These are phyloP conservation scores for Hericium rajendrae DNA, from an alignment of 768 basidiomycete genomes.

Conservation along the genomic window DNA sequence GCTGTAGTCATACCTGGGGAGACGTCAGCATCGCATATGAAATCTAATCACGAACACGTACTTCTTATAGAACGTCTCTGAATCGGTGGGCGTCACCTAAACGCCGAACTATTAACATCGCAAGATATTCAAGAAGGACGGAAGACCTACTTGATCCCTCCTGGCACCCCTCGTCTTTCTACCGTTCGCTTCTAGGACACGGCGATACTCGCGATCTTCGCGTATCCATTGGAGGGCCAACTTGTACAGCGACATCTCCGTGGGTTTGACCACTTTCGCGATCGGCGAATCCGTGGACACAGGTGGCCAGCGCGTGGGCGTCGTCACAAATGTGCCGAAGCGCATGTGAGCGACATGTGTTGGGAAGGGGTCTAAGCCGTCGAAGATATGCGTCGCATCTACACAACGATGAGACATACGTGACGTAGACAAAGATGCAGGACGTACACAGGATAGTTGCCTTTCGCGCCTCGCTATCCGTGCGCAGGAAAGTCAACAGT, in stretches of 20 bases:
- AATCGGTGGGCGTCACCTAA: constrained; percentile 57
- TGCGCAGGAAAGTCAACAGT: constrained; percentile 77
- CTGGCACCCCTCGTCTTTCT: constrained; percentile 55
- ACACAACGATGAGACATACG: neutral
- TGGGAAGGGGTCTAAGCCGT: constrained; percentile 85
- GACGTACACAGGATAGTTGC: constrained; percentile 81
- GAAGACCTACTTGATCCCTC: constrained; percentile 33
- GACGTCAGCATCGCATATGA: neutral
- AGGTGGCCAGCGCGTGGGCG: constrained; percentile 66
- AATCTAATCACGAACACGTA: constrained; percentile 24
- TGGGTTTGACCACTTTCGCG: constrained; percentile 9
- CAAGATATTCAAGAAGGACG: neutral
- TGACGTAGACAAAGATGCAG: neutral
- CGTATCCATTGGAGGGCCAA: constrained; percentile 82
- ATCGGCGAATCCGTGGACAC: constrained; percentile 9
- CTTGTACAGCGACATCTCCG: constrained; percentile 40
- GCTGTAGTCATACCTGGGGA: constrained; percentile 40
- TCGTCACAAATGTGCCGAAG: constrained; percentile 62
- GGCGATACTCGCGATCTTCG: constrained; percentile 66
- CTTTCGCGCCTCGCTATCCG: constrained; percentile 67
- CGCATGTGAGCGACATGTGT: constrained; percentile 91
- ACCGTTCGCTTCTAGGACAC: constrained; percentile 45
- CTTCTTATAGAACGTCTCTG: constrained; percentile 83
- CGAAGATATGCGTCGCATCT: constrained; percentile 98
- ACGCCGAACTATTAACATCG: neutral